Percentiles rank a stretch among this genome's conserved stretches.
These are phyloP conservation scores for Cladorrhinum sp. DNA, from an alignment of 2,329 filamentous ascomycete species.

Conservation along the genomic window DNA sequence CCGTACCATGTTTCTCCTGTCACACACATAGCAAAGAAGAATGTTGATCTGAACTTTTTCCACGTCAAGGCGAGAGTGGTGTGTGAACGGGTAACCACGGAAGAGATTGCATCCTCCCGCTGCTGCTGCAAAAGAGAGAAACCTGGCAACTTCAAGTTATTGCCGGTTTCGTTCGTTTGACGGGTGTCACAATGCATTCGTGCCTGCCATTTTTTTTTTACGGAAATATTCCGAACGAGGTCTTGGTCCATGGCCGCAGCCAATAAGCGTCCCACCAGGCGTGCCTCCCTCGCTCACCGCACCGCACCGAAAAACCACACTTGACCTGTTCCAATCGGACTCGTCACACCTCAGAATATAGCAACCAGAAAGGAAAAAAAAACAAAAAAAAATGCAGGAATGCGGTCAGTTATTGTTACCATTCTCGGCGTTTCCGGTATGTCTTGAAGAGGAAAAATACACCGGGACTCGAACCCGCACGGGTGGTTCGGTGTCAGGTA, in stretches of 20 bases:
- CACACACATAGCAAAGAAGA: background rate
- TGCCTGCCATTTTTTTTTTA: background rate
- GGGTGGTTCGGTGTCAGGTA: conserved; percentile 5
- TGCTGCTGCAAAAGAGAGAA: background rate
- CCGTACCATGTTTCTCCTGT: background rate
- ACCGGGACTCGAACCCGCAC: background rate
- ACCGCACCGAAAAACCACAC: background rate
- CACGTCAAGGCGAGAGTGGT: background rate
- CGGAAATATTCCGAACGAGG: background rate
- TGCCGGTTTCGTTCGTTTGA: background rate
- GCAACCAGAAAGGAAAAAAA: background rate
- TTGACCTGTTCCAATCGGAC: background rate
- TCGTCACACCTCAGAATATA: background rate
- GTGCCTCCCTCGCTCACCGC: background rate
- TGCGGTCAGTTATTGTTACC: background rate
- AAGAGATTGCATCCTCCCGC: background rate
- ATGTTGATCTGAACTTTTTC: too few species aligned
- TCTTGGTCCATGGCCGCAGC: background rate
- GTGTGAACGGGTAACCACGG: background rate
- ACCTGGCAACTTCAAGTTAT: background rate
- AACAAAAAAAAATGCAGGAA: background rate
- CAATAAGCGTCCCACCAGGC: background rate
- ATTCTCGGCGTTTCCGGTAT: background rate
- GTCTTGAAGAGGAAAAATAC: background rate
- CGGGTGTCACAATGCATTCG: background rate